These are phyloP conservation scores for Omphalotus guepiniiformis DNA, from an alignment of 768 basidiomycete genomes.

Conservation along the genomic window DNA sequence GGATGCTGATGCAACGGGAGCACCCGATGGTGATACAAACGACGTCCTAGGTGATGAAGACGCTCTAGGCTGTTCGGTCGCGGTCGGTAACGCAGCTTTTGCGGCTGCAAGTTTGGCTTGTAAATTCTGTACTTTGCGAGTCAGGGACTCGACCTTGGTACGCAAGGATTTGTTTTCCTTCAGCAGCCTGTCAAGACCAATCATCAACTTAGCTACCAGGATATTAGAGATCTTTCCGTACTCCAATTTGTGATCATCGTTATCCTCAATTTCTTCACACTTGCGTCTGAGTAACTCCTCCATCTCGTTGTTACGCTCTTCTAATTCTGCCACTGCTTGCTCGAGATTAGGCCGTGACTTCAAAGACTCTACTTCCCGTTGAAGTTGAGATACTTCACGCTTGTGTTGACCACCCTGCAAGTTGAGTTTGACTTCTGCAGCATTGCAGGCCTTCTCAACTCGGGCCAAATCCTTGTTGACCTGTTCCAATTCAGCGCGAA, in stretches of 20 bases:
- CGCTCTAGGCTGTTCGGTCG: constrained; percentile 15
- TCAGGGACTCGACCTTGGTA: constrained; percentile 64
- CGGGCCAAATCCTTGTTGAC: constrained; percentile 41
- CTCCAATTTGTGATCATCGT: constrained; percentile 79
- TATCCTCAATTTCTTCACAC: constrained; percentile 77
- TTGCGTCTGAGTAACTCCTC: constrained; percentile 67
- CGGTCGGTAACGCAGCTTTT: constrained; percentile 33
- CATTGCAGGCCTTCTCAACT: constrained; percentile 54
- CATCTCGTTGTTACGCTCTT: constrained; percentile 72
- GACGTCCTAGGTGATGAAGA: not conserved
- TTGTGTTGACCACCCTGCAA: constrained; percentile 65
- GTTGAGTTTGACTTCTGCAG: constrained; percentile 62
- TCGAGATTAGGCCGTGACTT: constrained; percentile 53
- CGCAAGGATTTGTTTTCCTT: constrained; percentile 79
- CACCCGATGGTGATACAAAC: not conserved
- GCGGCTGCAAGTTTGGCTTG: constrained; percentile 61
- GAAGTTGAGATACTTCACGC: constrained; percentile 54
- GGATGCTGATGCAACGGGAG: not conserved
- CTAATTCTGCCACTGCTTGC: constrained; percentile 51
- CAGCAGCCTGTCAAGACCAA: constrained; percentile 46
- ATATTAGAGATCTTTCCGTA: constrained; percentile 32
- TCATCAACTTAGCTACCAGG: constrained; percentile 5
- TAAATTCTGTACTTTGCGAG: constrained; percentile 67
- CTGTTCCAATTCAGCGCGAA: constrained; percentile 35
- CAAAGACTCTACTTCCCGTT: constrained; percentile 50